A percentile compares a stretch with the other conserved stretches of the same genome.
Evolutionary conservation across 1,139 yeast species (phyloP).

Genomic region (Sugiyamaella castrensis): DNA sequence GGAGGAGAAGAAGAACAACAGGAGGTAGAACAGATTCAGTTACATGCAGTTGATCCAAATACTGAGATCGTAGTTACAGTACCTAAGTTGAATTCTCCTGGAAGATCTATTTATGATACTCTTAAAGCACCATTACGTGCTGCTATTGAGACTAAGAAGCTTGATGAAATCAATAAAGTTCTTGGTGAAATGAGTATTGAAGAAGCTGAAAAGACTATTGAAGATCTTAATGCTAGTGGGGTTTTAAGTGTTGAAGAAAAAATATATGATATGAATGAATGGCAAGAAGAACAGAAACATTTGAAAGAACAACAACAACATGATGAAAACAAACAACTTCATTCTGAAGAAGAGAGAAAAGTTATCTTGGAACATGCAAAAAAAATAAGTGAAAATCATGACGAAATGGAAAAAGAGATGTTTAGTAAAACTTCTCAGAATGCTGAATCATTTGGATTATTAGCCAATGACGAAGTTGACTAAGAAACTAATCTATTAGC

Average conservation of each 20-base stretch:
- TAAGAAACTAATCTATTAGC: no score
- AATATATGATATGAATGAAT: slow-evolving; percentile 69
- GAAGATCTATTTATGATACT: slow-evolving; percentile 44
- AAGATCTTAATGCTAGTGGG: slow-evolving; percentile 73
- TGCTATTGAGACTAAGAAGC: slow-evolving; percentile 67
- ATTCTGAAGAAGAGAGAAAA: no score
- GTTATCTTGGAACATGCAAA: background rate
- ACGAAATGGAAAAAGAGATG: background rate
- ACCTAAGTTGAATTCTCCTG: slow-evolving; percentile 52
- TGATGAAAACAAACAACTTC: no score
- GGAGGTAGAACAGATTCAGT: slow-evolving; percentile 73
- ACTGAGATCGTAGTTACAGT: slow-evolving; percentile 69
- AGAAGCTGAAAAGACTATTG: slow-evolving; percentile 78
- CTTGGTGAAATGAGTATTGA: slow-evolving; percentile 72
- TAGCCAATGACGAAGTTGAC: no score
- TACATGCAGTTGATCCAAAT: slow-evolving; percentile 82
- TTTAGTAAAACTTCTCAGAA: no score
- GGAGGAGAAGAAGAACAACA: slow-evolving; percentile 41
- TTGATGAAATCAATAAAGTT: slow-evolving; percentile 80
- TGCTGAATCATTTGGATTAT: no score
- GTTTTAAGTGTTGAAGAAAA: slow-evolving; percentile 78
- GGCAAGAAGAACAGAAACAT: slow-evolving; percentile 47
- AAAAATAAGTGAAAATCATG: background rate
- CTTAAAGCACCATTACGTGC: slow-evolving; percentile 64
- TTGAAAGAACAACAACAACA: slow-evolving; percentile 1